phyloP scores from a whole-genome alignment of 495 filamentous ascomycete species.

The Penicillium coprophilum region DNA sequence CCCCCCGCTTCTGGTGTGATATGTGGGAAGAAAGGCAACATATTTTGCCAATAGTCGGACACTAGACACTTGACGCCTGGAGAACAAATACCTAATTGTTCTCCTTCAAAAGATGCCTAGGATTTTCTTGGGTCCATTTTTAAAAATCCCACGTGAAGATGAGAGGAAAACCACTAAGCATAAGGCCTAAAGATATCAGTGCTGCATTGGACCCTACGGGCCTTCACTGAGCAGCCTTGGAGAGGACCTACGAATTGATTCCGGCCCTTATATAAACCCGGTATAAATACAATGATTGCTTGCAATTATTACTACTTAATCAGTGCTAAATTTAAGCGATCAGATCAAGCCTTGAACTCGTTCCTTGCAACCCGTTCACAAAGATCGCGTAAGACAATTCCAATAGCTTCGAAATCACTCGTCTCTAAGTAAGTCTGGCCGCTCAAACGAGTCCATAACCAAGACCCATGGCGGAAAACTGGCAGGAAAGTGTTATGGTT shows the following conservation, averaged over 20 bases:
- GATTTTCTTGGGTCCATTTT: no score
- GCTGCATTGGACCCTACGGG: neutral
- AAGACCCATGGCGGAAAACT: conserved; percentile 56
- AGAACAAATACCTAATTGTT: no score
- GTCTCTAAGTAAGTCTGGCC: conserved; percentile 78
- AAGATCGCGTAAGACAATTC: conserved; percentile 56
- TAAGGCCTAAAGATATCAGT: no score
- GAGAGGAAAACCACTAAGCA: no score
- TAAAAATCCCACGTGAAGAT: no score
- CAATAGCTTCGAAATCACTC: conserved; percentile 75
- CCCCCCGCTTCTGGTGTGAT: conserved; percentile 26
- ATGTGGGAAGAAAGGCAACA: neutral
- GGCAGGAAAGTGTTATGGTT: conserved; percentile 72
- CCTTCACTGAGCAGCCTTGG: neutral
- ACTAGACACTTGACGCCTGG: no score
- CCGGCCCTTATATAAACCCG: neutral
- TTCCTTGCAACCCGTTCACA: conserved; percentile 58
- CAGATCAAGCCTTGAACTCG: conserved; percentile 37
- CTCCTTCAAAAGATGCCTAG: no score
- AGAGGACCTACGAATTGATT: neutral
- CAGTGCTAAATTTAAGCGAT: no score
- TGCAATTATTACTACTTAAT: neutral
- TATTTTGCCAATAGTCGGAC: neutral
- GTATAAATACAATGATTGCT: neutral
- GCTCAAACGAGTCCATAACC: conserved; percentile 70